Percentiles rank a stretch among this genome's conserved stretches.
Conservation (phyloP, 140 eudicot genomes). For the Oenanthe javanica region DNA sequence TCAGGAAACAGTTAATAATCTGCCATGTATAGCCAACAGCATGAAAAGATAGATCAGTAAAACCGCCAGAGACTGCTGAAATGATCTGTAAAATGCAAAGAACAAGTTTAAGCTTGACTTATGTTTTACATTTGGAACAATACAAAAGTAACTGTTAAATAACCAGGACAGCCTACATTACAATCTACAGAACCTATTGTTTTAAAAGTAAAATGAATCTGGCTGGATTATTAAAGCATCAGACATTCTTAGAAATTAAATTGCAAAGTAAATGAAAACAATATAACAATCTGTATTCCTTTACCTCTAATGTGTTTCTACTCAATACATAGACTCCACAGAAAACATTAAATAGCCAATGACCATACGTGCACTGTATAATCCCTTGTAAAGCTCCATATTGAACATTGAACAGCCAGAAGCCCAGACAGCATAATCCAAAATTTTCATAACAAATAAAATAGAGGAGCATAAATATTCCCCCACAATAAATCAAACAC, state of each 20-base stretch:
- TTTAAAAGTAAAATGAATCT: background rate
- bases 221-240: background rate
- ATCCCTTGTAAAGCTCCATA: background rate
- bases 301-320: background rate
- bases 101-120: background rate
- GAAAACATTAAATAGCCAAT: background rate
- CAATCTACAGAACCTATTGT: background rate
- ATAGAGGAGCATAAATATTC: background rate
- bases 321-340: background rate
- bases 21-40: slow-evolving; percentile 99
- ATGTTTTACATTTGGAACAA: background rate
- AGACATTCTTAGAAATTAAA: background rate
- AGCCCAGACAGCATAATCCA: background rate
- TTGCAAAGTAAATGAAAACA: background rate
- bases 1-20: slow-evolving; percentile 76
- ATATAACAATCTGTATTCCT: background rate
- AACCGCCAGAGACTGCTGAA: slow-evolving; percentile 92
- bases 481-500: background rate
- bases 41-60: slow-evolving; percentile 82
- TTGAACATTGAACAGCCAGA: background rate
- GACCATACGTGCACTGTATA: background rate
- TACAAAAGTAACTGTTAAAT: background rate
- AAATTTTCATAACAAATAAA: background rate
- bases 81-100: slow-evolving; percentile 52
- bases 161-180: background rate